A percentile compares a stretch with the other conserved stretches of the same genome.
These are phyloP conservation scores for Discostella stelligera DNA, from an alignment of 352 stramenopile genomes.

Conservation along the genomic window DNA sequence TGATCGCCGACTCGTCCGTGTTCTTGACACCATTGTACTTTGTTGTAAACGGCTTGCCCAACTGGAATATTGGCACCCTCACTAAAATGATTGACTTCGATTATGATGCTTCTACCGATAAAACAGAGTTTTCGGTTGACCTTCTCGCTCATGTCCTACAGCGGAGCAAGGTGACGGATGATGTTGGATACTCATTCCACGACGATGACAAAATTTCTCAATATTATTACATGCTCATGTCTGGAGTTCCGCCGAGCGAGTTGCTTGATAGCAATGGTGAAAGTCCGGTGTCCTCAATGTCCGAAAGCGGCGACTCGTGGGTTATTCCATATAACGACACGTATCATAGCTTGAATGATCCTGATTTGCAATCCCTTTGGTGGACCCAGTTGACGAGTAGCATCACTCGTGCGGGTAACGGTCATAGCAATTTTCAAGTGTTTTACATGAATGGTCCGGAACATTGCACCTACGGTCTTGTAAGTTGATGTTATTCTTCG, in stretches of 20 bases:
- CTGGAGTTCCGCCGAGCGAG: conserved; percentile 2
- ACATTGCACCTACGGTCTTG: conserved; percentile 49
- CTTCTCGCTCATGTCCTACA: conserved; percentile 39
- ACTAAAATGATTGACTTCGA: conserved; percentile 41
- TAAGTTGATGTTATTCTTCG: background rate
- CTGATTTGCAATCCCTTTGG: conserved; percentile 18
- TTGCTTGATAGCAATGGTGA: background rate
- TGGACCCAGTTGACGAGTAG: conserved; percentile 31
- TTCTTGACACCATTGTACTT: conserved; percentile 50
- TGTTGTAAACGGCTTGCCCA: conserved; percentile 34
- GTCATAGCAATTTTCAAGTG: conserved; percentile 43
- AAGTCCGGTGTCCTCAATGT: no score
- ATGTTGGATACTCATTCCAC: conserved; percentile 35
- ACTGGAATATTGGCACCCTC: conserved; percentile 40
- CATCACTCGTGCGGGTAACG: conserved; percentile 12
- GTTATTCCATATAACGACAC: background rate
- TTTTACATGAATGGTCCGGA: conserved; percentile 36
- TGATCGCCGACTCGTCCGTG: conserved; percentile 43
- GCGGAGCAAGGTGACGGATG: conserved; percentile 24
- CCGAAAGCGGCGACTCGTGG: background rate
- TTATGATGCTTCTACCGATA: conserved; percentile 31
- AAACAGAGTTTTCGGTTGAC: conserved; percentile 22
- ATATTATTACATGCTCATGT: conserved; percentile 48
- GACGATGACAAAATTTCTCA: conserved; percentile 31
- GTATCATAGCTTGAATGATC: background rate